phyloP scores from a whole-genome alignment of 139 green algal genomes.

The Dunaliella primolecta region DNA sequence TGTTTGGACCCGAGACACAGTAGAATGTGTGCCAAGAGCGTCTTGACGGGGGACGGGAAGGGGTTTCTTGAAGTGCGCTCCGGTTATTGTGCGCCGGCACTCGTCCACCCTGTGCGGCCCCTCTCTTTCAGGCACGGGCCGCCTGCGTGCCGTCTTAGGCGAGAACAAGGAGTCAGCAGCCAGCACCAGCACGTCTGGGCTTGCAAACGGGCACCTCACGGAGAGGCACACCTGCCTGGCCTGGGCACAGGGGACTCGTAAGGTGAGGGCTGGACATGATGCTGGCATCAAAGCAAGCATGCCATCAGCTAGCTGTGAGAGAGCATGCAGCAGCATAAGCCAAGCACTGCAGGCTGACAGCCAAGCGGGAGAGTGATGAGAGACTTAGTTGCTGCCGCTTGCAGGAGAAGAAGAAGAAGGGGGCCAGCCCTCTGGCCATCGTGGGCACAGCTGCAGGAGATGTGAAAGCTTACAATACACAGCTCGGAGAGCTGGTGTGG shows the following conservation, averaged over 20 bases:
- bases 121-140: conserved; percentile 22
- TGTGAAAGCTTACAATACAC: conserved; percentile 53
- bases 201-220: conserved; percentile 27
- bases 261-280: background rate
- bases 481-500: conserved; percentile 57
- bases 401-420: conserved; percentile 11
- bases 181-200: background rate
- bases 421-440: conserved; percentile 20
- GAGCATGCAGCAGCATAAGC: too few relatives aligned
- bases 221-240: conserved; percentile 34
- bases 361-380: background rate
- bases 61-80: background rate
- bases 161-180: background rate
- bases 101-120: background rate
- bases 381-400: background rate
- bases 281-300: too few relatives aligned
- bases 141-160: conserved; percentile 18
- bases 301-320: too few relatives aligned
- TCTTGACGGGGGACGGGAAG: background rate
- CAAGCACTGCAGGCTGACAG: too few relatives aligned
- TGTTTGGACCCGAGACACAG: too few relatives aligned
- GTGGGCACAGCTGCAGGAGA: conserved; percentile 53
- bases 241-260: conserved; percentile 16
- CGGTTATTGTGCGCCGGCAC: background rate
- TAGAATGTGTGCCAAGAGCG: background rate